Evolutionary conservation across 2,329 filamentous ascomycete genomes (phyloP).

Genomic region (Monilinia aucupariae): DNA sequence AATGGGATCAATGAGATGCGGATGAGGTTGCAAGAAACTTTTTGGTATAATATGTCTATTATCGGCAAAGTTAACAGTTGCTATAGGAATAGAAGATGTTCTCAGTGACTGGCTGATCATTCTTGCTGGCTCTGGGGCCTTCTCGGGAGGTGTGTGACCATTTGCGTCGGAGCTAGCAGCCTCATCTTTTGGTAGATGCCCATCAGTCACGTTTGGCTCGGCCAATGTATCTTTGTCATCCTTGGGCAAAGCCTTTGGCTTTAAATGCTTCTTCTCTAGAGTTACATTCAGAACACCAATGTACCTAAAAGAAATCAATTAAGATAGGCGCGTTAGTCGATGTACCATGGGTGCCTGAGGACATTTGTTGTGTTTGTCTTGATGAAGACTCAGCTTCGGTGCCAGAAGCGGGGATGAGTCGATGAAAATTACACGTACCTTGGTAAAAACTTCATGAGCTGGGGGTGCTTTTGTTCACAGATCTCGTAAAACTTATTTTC

Average conservation of each 20-base stretch:
- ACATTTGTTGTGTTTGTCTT: constrained; percentile 19
- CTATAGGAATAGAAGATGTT: constrained; percentile 58
- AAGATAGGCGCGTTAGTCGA: constrained; percentile 24
- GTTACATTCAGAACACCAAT: constrained; percentile 96
- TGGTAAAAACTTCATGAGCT: constrained; percentile 84
- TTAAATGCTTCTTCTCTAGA: constrained; percentile 70
- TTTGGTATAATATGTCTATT: constrained; percentile 90
- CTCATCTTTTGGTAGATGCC: constrained; percentile 22
- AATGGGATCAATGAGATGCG: constrained; percentile 37
- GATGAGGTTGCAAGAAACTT: constrained; percentile 63
- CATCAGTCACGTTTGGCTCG: constrained; percentile 19
- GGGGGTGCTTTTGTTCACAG: constrained; percentile 83
- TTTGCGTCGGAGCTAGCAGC: constrained; percentile 6
- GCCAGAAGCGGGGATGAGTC: constrained; percentile 30
- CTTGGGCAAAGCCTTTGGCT: constrained; percentile 54
- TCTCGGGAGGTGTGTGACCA: constrained; percentile 21
- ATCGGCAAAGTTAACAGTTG: constrained; percentile 88
- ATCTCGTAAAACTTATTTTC: constrained; percentile 99
- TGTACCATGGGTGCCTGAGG: constrained; percentile 3
- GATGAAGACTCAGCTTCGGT: constrained; percentile 29
- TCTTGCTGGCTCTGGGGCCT: constrained; percentile 38
- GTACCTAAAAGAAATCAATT: constrained; percentile 54
- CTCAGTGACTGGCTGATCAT: constrained; percentile 72
- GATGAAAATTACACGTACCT: constrained; percentile 49
- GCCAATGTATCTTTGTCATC: constrained; percentile 41